Evolutionary conservation across 495 filamentous ascomycete genomes (phyloP).

Genomic region (Lophium mytilinum): DNA sequence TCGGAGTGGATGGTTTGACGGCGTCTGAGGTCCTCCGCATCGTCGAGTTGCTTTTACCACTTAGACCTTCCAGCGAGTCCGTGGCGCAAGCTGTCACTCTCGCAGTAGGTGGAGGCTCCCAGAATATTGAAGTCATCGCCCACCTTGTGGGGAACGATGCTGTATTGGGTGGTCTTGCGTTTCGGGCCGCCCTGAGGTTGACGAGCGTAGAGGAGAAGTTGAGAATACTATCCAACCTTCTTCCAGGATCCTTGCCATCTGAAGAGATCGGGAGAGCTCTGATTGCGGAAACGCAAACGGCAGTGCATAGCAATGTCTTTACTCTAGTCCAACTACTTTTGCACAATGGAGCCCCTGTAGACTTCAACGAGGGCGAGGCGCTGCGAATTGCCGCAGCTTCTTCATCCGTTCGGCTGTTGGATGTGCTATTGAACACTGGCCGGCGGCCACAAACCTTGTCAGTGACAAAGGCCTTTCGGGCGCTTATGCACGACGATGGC

Average conservation of each 20-base stretch:
- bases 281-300: conserved; percentile 1
- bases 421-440: conserved; percentile 6
- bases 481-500: conserved; percentile 4
- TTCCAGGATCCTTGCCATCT: conserved; percentile 3
- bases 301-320: neutral
- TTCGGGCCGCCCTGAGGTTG: conserved; percentile 1
- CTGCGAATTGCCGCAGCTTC: conserved; percentile 4
- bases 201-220: neutral
- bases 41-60: conserved; percentile 8
- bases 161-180: conserved; percentile 2
- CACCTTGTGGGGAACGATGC: conserved; percentile 5
- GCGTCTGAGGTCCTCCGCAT: conserved; percentile 4
- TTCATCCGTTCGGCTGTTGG: neutral
- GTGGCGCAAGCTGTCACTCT: conserved; percentile 5
- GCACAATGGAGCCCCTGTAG: conserved; percentile 13
- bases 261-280: conserved; percentile 7
- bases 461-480: conserved; percentile 15
- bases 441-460: neutral
- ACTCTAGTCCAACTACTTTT: conserved; percentile 7
- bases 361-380: conserved; percentile 14
- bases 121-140: conserved; percentile 19
- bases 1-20: neutral
- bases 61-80: neutral
- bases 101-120: conserved; percentile 2
- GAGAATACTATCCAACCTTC: conserved; percentile 2